Base-by-base conservation (phyloP, 2,329 filamentous ascomycete genomes). In the Graphilbum fragrans region DNA sequence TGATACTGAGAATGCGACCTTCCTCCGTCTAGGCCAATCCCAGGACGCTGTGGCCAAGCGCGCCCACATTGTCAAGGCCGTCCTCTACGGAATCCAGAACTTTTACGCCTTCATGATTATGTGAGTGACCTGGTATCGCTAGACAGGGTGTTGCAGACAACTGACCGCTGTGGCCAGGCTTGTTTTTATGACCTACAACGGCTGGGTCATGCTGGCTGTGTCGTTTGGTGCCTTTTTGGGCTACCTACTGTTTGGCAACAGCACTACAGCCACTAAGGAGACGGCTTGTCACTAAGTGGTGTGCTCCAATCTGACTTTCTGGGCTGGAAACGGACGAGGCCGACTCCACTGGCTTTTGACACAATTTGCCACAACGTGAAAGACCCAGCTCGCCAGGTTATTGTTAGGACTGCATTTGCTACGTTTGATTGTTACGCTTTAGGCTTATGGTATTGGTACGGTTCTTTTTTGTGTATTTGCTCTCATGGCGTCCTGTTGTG, bases 71-170 rank as follows among this genome's bases (percentile, higher is more conserved):
- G 66, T 86, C 60, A 90, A 94, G 69, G 84, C 85, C 22, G 62
- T 74, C 25, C 65, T 98, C 42, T 98, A 98, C 66, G 90, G 81
- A 18, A 62, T 92, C 39, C 92, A 98, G 68, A 93, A 92, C 51
- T 96, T 96, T 62, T 98, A 98, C 62, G 93, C 88, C 37, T 96
- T 98, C 56, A 96, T 98, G 72, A 88, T 98, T 58, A 98, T 98
- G 92, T 95, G 60, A 79, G 90, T 80, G 45, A 11, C 2, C 11
- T 22, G 4, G 10, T 29, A 14, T 14, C 25, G 10, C 23, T 25
- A 7, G 25, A 39, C 17, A 16, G 16, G 20, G 14, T 11, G 19
- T 12, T 7, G 35, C n/a, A 21, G 16, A 36, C 17, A 18, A 19
- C 29, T 32, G 7, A 19, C 23, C 40, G 31, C 29, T 19, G 12